Conservation (phyloP, 1,284 basidiomycete species). For the Golubevia pallescens region DNA sequence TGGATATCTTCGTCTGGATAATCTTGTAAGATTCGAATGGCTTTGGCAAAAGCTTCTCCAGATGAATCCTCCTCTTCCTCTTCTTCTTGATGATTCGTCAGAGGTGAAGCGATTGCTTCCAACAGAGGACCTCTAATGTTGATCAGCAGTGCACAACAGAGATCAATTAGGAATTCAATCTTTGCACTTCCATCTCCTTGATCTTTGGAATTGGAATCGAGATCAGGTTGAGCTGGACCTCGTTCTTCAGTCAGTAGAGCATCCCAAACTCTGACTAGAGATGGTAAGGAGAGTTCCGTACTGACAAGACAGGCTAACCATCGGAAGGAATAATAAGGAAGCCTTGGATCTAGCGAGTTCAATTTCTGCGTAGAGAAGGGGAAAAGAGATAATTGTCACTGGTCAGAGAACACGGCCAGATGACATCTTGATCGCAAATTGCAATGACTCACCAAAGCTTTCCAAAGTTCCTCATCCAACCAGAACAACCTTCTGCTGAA, state of each 20-base stretch:
- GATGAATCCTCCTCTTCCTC: neutral
- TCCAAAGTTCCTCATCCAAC: conserved; percentile 44
- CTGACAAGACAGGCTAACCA: conserved; percentile 56
- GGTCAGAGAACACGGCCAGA: neutral
- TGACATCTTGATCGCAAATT: neutral
- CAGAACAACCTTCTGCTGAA: conserved; percentile 41
- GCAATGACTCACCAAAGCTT: conserved; percentile 19
- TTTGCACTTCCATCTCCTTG: conserved; percentile 21
- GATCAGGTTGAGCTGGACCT: conserved; percentile 7
- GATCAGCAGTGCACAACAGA: conserved; percentile 53
- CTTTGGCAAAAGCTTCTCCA: conserved; percentile 36
- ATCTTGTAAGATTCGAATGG: conserved; percentile 41
- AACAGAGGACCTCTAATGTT: conserved; percentile 18
- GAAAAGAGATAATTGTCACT: neutral
- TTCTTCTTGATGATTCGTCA: neutral
- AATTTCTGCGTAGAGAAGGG: neutral
- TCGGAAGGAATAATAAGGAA: conserved; percentile 57
- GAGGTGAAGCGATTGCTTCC: neutral
- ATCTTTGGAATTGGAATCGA: neutral
- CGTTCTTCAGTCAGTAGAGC: conserved; percentile 45
- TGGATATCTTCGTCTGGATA: conserved; percentile 47
- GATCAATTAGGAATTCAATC: conserved; percentile 55
- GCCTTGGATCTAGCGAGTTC: conserved; percentile 39
- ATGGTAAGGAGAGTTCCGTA: conserved; percentile 46
- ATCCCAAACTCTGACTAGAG: conserved; percentile 55